Percentiles rank a stretch among this genome's conserved stretches.
Conservation (phyloP, 805 yeast species). For the Saturnispora besseyi region DNA sequence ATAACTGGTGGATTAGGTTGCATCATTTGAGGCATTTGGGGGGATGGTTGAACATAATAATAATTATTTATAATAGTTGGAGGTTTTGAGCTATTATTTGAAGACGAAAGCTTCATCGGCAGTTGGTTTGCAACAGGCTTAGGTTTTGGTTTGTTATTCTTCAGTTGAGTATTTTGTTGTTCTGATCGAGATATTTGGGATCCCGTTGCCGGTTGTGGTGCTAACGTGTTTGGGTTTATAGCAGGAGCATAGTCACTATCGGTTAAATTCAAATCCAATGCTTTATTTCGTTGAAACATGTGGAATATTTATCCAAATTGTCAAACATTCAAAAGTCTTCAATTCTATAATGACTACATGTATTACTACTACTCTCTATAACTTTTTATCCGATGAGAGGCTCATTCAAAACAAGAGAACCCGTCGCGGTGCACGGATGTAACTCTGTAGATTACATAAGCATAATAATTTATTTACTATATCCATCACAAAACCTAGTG, state of each 20-base stretch:
- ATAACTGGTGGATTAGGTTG: background rate
- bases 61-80: constrained; percentile 18
- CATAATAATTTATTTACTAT: background rate
- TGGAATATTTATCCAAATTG: background rate
- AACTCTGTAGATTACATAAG: background rate
- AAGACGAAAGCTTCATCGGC: background rate
- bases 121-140: constrained; percentile 1
- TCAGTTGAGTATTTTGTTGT: background rate
- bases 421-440: too few species aligned
- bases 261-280: constrained; percentile 9
- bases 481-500: background rate
- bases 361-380: background rate
- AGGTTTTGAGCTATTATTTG: constrained; percentile 1
- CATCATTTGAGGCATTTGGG: background rate
- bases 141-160: constrained; percentile 1
- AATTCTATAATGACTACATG: background rate
- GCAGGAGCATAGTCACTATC: constrained; percentile 18
- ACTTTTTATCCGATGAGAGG: background rate
- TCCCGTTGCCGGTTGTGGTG: constrained; percentile 20
- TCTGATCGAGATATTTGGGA: background rate
- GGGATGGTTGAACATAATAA: constrained; percentile 15
- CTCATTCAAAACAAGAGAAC: background rate
- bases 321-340: background rate
- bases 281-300: constrained; percentile 16
- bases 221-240: constrained; percentile 14